Evolutionary conservation across 495 filamentous ascomycete species (phyloP), one percentile per base, ranked within the genome.

Genomic region (Aspergillus incahuasiensis): DNA sequence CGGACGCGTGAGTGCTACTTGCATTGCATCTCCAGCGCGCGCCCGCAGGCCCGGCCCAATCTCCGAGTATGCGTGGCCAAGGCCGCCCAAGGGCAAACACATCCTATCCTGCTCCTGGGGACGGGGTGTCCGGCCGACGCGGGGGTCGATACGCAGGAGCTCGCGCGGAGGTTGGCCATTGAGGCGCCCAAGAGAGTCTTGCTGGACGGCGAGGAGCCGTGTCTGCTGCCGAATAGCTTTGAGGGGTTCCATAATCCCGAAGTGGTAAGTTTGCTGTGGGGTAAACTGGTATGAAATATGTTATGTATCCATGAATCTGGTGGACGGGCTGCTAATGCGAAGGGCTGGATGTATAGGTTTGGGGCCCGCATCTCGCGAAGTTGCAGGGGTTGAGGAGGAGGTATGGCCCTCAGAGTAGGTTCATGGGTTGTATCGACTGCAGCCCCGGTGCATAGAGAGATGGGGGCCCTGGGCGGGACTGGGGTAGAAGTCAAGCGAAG

Each of bases 91-190:
- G 5, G 34, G n/a, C 11, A 60, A 60, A 18, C 58, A 60, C 25
- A 28, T 28, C 3, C 21, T 60, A 28, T 28, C 3, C 21, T 60
- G 1, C 47, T 60, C 7, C 40, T 60, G 1, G 58, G 41, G 0
- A 38, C 48, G 11, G 58, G 58, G 11, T 56, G 58, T 45, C 58
- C 58, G 15, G 8, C 48, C 2, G 43, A 56, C 32, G 48, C 53
- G 22, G 48, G 52, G 3, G 21, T 30, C 4, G 53, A 53, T 1
- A 42, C 56, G 35, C 53, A 60, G 22, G 43, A 53, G 13, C n/a
- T 48, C 7, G 48, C 42, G 9, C 48, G 47, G 6, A 44, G 49
- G 9, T 28, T 56, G 1, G 58, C 58, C 1, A 40, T 40, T 5
- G n/a, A 56, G 0, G 53, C 58, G 3, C 13, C 58, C 0, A 16